phyloP scores from a whole-genome alignment of 2,329 filamentous ascomycete species.

The Sarocladium brachiariae region DNA sequence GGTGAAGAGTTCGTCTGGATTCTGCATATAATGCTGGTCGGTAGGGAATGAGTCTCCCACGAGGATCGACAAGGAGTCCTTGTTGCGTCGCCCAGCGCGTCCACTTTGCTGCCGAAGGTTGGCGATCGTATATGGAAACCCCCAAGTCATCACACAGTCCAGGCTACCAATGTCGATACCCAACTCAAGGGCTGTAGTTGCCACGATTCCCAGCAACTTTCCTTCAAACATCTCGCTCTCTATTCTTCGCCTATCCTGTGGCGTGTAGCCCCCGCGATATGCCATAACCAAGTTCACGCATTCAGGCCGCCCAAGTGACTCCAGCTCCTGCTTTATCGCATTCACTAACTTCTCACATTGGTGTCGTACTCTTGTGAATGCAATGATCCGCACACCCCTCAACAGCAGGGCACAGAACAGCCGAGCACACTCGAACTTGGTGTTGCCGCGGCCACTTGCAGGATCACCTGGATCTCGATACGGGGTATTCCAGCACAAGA shows the following conservation, averaged over 20 bases:
- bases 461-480: constrained; percentile 86
- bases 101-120: constrained; percentile 94
- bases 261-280: constrained; percentile 90
- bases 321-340: constrained; percentile 72
- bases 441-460: constrained; percentile 76
- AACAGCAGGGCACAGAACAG: constrained; percentile 87
- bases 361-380: constrained; percentile 82
- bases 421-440: constrained; percentile 77
- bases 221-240: constrained; percentile 97
- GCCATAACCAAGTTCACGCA: constrained; percentile 81
- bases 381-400: constrained; percentile 83
- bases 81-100: constrained; percentile 83
- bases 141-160: constrained; percentile 88
- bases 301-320: constrained; percentile 64
- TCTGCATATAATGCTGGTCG: constrained; percentile 96
- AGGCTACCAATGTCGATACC: constrained; percentile 93
- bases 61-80: constrained; percentile 84
- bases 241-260: constrained; percentile 80
- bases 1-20: constrained; percentile 88
- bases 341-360: constrained; percentile 80
- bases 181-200: constrained; percentile 86
- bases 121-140: constrained; percentile 92
- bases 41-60: constrained; percentile 85
- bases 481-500: constrained; percentile 96
- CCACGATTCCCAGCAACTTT: constrained; percentile 85